Base-by-base conservation (phyloP, 345 rosid species). In the Ailanthus altissimus region DNA sequence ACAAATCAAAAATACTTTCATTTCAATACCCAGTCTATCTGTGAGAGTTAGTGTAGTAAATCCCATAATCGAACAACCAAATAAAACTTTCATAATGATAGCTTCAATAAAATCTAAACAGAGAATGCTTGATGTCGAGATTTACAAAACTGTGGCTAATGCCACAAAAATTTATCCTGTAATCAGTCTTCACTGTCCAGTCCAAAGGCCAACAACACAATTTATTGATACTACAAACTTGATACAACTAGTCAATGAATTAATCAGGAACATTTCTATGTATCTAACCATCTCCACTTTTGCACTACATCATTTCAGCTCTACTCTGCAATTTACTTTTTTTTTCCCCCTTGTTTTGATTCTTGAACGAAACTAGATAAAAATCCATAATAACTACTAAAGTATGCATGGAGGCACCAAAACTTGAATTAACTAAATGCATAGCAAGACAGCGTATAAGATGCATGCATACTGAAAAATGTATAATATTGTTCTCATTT, bases 31-130 rank as follows among this genome's bases (percentile, higher is more conserved):
- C 21, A 38, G 40, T 75, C 25, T 42, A 67, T 51, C 13, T 11
- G 45, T 69, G 36, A 21, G 42, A n/a, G 42, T 23, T 32, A n/a
- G 18, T 4, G 13, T 12, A 76, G 46, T 12, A 45, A n/a, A 53
- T 13, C n/a, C 7, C 74, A 43, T 7, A 53, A 56, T 12, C 21
- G 23, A 57, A 79, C 53, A 57, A 64, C 28, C 45, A 42, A 38
- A 23, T 64, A 71, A 60, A 59, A 32, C 25, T 64, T 66, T 51
- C 51, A 59, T 60, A 65, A 36, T 75, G 51, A 10, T 28, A 38
- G 25, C 56, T 50, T 56, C 25, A 28, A 25, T 11, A 67, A 38
- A 40, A 14, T 53, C 13, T 38, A 16, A 36, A 40, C n/a, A 72
- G 53, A 26, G 1, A 51, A 43, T 45, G 67, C 46, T 12, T 20